Evolutionary conservation across 495 filamentous ascomycete genomes (phyloP).

Genomic region (Penicillium malachiteum): DNA sequence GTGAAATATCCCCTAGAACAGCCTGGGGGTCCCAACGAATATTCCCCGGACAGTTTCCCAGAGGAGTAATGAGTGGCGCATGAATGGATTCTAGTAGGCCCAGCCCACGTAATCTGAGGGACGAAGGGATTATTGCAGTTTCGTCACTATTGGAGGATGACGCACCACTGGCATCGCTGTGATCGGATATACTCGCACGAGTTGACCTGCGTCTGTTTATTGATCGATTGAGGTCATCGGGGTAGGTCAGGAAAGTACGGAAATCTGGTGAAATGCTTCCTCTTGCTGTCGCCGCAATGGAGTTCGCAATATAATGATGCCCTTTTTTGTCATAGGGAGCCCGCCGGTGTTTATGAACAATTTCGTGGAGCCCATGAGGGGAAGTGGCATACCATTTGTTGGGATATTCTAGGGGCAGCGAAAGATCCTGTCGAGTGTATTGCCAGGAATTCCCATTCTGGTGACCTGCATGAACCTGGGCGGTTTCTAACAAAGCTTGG

Average conservation of each 20-base stretch:
- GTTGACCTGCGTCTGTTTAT: neutral
- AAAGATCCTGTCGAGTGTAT: neutral
- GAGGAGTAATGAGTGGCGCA: neutral
- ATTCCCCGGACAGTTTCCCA: neutral
- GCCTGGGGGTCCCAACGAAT: conserved; percentile 1
- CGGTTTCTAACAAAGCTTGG: neutral
- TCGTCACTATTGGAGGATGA: conserved; percentile 1
- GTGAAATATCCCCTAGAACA: conserved; percentile 3
- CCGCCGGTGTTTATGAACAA: no score
- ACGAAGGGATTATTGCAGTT: neutral
- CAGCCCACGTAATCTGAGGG: conserved; percentile 1
- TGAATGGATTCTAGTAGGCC: neutral
- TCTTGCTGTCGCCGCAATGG: neutral
- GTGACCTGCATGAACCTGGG: neutral
- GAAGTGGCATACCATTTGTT: no score
- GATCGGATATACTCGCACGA: conserved; percentile 2
- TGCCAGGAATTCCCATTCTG: neutral
- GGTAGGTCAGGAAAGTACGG: neutral
- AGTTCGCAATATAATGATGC: neutral
- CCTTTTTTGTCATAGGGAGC: neutral
- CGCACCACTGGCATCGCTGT: neutral
- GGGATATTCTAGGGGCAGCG: no score
- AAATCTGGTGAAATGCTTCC: neutral
- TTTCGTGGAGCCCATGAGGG: no score
- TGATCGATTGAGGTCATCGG: neutral